phyloP scores from a whole-genome alignment of 2,329 filamentous ascomycete genomes.

The Fusarium armeniacum region DNA sequence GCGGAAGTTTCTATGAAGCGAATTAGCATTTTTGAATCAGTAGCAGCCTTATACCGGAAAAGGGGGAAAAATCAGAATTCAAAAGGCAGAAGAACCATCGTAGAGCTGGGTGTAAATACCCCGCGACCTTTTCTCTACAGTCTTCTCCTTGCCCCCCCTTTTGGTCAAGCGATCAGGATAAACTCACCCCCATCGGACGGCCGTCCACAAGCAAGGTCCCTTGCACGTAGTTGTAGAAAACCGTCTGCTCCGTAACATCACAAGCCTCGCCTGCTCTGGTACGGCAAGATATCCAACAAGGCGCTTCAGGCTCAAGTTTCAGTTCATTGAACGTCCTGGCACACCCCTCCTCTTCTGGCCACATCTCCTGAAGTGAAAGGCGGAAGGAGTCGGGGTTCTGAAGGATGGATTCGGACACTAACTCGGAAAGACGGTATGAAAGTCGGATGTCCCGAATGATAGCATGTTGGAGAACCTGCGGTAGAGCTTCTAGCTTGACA shows the following conservation, averaged over 20 bases:
- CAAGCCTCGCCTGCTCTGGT: slow-evolving; percentile 12
- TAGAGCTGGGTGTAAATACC: background rate
- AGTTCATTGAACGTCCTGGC: slow-evolving; percentile 25
- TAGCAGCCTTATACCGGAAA: too few relatives aligned
- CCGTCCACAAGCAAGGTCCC: slow-evolving; percentile 54
- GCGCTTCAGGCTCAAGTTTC: background rate
- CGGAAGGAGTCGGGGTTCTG: slow-evolving; percentile 29
- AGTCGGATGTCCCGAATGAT: slow-evolving; percentile 45
- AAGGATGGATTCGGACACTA: slow-evolving; percentile 31
- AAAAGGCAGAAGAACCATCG: background rate
- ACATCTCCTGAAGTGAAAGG: slow-evolving; percentile 41
- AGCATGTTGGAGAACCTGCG: slow-evolving; percentile 33
- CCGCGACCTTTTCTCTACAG: background rate
- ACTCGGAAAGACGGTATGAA: slow-evolving; percentile 30
- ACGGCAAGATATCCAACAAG: slow-evolving; percentile 38
- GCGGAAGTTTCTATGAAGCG: slow-evolving; percentile 61
- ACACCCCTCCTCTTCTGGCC: slow-evolving; percentile 38
- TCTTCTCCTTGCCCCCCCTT: background rate
- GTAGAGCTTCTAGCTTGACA: slow-evolving; percentile 41
- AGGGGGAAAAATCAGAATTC: background rate
- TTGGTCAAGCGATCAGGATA: background rate
- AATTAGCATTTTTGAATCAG: background rate
- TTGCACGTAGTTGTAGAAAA: slow-evolving; percentile 53
- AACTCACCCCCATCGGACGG: slow-evolving; percentile 47
- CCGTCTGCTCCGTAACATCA: slow-evolving; percentile 27